These are phyloP conservation scores for Anthoceros angustus DNA, from an alignment of 225 moss, liverwort and hornwort genomes.

Conservation along the genomic window DNA sequence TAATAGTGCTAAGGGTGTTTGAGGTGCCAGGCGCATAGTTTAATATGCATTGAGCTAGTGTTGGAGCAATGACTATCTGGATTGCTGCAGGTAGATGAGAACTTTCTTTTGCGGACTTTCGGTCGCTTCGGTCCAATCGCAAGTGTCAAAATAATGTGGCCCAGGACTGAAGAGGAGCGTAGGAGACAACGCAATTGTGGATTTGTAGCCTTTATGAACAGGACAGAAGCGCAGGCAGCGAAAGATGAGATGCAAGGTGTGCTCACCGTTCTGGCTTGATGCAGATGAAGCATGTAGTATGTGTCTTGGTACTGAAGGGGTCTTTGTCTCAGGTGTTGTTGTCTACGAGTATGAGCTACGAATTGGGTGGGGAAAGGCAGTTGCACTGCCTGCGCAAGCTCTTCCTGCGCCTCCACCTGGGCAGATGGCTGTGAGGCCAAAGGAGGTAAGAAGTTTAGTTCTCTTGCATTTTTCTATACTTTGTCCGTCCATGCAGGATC, in stretches of 20 bases:
- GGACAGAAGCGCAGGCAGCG: slow-evolving; percentile 48
- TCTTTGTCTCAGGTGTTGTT: slow-evolving; percentile 47
- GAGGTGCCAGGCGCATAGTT: neutral
- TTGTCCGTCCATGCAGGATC: neutral
- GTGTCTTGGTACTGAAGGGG: neutral
- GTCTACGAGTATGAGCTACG: slow-evolving; percentile 96
- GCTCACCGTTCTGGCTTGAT: neutral
- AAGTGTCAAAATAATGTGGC: slow-evolving; percentile 99
- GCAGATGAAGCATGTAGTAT: neutral
- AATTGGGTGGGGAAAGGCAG: slow-evolving; percentile 98
- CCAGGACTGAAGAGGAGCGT: slow-evolving; percentile 99
- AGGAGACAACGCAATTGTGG: slow-evolving; percentile 98
- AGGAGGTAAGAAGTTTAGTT: slow-evolving; percentile 47
- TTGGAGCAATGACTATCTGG: slow-evolving; percentile 15
- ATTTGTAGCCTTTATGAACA: slow-evolving; percentile 74
- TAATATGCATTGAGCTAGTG: slow-evolving; percentile 5
- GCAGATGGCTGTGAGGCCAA: slow-evolving; percentile 97
- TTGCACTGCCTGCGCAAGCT: slow-evolving; percentile 95
- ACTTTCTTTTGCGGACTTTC: slow-evolving; percentile 92
- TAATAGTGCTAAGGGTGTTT: neutral
- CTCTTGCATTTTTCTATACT: neutral
- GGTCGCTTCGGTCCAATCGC: slow-evolving; percentile 99
- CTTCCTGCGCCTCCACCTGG: slow-evolving; percentile 99
- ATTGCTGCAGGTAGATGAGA: slow-evolving; percentile 91
- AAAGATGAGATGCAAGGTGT: slow-evolving; percentile 71